These are phyloP conservation scores for Ceratocystis ficicola DNA, from an alignment of 2,329 filamentous ascomycete genomes.

Conservation along the genomic window DNA sequence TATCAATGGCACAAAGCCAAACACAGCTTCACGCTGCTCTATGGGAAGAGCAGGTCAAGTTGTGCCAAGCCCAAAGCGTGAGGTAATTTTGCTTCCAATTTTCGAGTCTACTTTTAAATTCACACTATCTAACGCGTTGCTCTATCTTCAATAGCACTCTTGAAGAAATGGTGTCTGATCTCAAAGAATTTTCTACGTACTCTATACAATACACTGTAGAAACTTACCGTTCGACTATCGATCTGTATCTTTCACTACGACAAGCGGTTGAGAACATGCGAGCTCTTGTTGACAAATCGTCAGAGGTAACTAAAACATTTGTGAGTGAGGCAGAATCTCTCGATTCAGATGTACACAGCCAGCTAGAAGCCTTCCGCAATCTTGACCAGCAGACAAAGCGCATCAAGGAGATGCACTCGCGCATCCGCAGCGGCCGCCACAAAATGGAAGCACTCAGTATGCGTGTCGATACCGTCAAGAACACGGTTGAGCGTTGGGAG, in stretches of 20 bases:
- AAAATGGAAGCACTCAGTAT: slow-evolving; percentile 48
- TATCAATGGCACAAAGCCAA: slow-evolving; percentile 11
- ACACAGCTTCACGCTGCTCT: slow-evolving; percentile 14
- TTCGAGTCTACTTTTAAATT: background rate
- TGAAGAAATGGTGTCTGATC: slow-evolving; percentile 24
- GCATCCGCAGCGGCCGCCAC: slow-evolving; percentile 48
- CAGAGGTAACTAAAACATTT: slow-evolving; percentile 47
- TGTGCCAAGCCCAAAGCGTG: slow-evolving; percentile 16
- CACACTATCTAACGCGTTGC: background rate
- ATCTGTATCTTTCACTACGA: slow-evolving; percentile 53
- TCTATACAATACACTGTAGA: slow-evolving; percentile 58
- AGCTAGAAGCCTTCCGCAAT: slow-evolving; percentile 47
- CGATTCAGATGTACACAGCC: slow-evolving; percentile 46
- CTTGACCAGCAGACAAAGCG: slow-evolving; percentile 54
- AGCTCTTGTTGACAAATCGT: slow-evolving; percentile 52
- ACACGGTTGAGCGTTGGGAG: slow-evolving; percentile 56
- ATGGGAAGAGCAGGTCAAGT: slow-evolving; percentile 17
- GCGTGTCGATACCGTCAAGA: slow-evolving; percentile 51
- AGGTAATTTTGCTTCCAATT: slow-evolving; percentile 13
- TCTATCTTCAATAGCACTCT: slow-evolving; percentile 16
- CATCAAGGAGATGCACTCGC: slow-evolving; percentile 48
- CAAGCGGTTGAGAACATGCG: slow-evolving; percentile 52
- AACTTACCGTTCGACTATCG: slow-evolving; percentile 60
- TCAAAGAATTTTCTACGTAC: slow-evolving; percentile 48
- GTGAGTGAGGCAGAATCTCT: slow-evolving; percentile 46